Evolutionary conservation across 2,329 filamentous ascomycete genomes (phyloP), one percentile per base, ranked within the genome.

Genomic region (Ceratocystis smalleyi): DNA sequence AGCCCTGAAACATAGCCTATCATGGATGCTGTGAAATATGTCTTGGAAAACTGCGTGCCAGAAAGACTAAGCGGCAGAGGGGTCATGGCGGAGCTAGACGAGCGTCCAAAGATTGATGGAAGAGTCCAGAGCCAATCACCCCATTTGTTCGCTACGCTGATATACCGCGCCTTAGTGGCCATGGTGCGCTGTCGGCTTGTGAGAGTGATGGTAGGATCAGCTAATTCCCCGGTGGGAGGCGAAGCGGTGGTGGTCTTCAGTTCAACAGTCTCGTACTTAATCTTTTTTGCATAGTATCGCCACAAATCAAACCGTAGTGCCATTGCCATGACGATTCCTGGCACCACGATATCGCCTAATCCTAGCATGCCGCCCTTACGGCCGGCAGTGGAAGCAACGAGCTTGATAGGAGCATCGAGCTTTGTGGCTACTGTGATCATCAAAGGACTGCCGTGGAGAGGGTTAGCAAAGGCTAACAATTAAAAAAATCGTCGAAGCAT

Each of bases 251-350:
- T 61, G 19, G 54, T 45, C 59, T 59, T 62, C 5, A 65, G 59
- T 8, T 62, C 60, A 17, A 66, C 27, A 7, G 54, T 54, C 5
- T 66, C 76, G 22, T 77, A 75, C 68, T 77, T 80, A 72, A 85
- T 80, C 71, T 88, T 85, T 47, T 79, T 79, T 43, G 87, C 78
- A 71, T 97, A 97, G 75, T 88, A 85, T 63, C 90, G 79, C 76
- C 89, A 94, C 6, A 96, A 79, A 71, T 99, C 92, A 70, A 95
- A 96, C n/a, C 92, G 84, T 27, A 99, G 78, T 1, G 91, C 89
- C 51, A 96, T 81, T 1, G 83, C 89, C 67, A 97, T 87, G 75
- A 96, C 86, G 71, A 97, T 90, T 7, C 92, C 94, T 0, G 92
- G 92, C 2, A 99, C 79, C 1, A 96, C 88, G 65, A 99, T 88